These are phyloP conservation scores for Agaricales sp. DNA, from an alignment of 1,284 basidiomycete species.

Conservation along the genomic window DNA sequence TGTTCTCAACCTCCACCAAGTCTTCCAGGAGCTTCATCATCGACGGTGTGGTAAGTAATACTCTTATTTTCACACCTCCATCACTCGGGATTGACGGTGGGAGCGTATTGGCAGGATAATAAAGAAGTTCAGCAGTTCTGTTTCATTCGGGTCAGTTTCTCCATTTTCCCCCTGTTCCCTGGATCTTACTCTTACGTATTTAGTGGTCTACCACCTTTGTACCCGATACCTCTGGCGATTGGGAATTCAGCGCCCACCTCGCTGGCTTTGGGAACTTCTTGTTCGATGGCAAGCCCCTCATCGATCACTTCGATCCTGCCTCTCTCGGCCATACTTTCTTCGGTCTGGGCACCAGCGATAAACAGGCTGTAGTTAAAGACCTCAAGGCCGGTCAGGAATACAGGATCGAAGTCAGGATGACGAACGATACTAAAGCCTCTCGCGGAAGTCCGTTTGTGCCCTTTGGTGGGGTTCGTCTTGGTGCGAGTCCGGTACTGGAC, in stretches of 20 bases:
- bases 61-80: neutral
- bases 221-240: neutral
- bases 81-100: neutral
- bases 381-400: constrained; percentile 27
- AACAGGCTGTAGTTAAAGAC: constrained; percentile 22
- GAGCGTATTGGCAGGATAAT: constrained; percentile 17
- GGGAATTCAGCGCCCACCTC: constrained; percentile 26
- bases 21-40: constrained; percentile 25
- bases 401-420: constrained; percentile 25
- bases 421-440: constrained; percentile 11
- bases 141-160: constrained; percentile 24
- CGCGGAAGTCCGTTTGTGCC: constrained; percentile 20
- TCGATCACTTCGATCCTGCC: constrained; percentile 32
- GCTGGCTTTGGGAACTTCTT: constrained; percentile 37
- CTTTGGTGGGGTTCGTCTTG: constrained; percentile 36
- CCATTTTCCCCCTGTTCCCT: neutral
- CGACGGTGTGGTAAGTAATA: constrained; percentile 28
- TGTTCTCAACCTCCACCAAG: constrained; percentile 27
- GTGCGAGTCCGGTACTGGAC: constrained; percentile 24
- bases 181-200: neutral
- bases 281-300: constrained; percentile 33
- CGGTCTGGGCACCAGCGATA: constrained; percentile 28
- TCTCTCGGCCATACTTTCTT: constrained; percentile 22
- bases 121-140: constrained; percentile 28
- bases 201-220: neutral